Evolutionary conservation across 1,284 basidiomycete species (phyloP), one percentile per base, ranked within the genome.

Genomic region (Trametes pubescens): DNA sequence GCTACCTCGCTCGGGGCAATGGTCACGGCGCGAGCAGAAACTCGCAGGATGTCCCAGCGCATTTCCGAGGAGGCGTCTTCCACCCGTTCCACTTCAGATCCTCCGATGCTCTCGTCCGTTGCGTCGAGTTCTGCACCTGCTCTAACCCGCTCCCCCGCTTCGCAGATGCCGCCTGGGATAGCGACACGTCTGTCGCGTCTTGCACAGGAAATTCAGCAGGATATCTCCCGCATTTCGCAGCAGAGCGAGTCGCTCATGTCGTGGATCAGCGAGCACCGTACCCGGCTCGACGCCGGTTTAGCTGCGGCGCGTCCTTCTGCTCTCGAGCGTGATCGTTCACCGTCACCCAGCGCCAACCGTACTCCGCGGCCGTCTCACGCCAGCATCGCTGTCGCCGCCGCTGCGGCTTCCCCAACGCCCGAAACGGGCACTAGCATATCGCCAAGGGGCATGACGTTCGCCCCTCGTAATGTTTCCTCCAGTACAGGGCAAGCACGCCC

Each of bases 1-100:
- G 65, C 72, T 11, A 76, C 75, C 21, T 71, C 71, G 6, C 64
- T 73, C 11, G 75, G 75, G 2, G 65, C 68, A 24, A 68, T 73
- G 26, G 75, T 76, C 24, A 69, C 73, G 24, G 73, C 72, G 4
- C 69, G 74, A 9, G 53, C 67, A 11, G 4, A 21, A 16, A 43
- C 40, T 4, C 40, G 40, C 40, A 43, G 40, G 40, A 18, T 43
- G 40, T 18, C 18, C 40, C 40, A 43, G 40, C 14, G 40, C 16
- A 16, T n/a, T 4, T 13, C 40, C 14, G 40, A n/a, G 3, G 40
- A 3, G 8, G 18, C 18, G 18, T 16, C 40, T n/a, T n/a, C 40
- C 18, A 8, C 40, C 18, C 10, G 37, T 16, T 2, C 37, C 37
- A 16, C 11, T 10, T 16, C 10, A 16, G 37, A 38, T 38, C 2